These are phyloP conservation scores for Pholiota conissans DNA, from an alignment of 768 basidiomycete species.

Conservation along the genomic window DNA sequence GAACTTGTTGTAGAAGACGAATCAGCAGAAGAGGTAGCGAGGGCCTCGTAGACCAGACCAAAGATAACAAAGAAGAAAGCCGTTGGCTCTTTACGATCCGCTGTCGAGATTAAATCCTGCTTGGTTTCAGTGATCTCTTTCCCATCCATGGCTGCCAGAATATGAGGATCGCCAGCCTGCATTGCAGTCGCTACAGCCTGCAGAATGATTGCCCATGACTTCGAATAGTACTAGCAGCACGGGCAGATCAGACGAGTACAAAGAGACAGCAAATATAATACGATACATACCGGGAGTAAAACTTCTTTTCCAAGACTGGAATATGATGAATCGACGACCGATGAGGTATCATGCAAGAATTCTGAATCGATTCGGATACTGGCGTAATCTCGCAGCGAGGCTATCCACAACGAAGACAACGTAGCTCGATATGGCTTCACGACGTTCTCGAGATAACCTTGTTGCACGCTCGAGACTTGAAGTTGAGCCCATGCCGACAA, in stretches of 20 bases:
- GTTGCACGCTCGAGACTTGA: conserved; percentile 71
- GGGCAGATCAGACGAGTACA: conserved; percentile 4
- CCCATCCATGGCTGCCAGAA: conserved; percentile 84
- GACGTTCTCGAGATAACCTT: conserved; percentile 77
- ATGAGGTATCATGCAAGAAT: conserved; percentile 71
- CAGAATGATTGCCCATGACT: conserved; percentile 80
- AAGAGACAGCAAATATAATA: background rate
- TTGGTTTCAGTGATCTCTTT: conserved; percentile 39
- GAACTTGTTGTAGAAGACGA: conserved; percentile 41
- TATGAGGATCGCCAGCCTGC: conserved; percentile 63
- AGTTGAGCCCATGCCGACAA: conserved; percentile 96
- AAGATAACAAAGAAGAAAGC: conserved; percentile 88
- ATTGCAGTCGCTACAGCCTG: conserved; percentile 84
- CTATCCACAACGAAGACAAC: conserved; percentile 85
- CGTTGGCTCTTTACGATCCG: conserved; percentile 59
- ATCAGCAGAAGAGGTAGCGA: conserved; percentile 67
- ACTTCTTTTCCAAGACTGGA: conserved; percentile 90
- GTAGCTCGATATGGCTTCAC: conserved; percentile 76
- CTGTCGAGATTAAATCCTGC: conserved; percentile 21
- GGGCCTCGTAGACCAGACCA: conserved; percentile 90
- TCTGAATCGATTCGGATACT: conserved; percentile 89
- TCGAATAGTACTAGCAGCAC: conserved; percentile 73
- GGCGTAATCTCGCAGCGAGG: conserved; percentile 88
- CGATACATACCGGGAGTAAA: conserved; percentile 72
- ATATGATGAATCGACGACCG: conserved; percentile 79